Base-by-base conservation (phyloP, 768 basidiomycete genomes). In the Psilocybe azurescens region DNA sequence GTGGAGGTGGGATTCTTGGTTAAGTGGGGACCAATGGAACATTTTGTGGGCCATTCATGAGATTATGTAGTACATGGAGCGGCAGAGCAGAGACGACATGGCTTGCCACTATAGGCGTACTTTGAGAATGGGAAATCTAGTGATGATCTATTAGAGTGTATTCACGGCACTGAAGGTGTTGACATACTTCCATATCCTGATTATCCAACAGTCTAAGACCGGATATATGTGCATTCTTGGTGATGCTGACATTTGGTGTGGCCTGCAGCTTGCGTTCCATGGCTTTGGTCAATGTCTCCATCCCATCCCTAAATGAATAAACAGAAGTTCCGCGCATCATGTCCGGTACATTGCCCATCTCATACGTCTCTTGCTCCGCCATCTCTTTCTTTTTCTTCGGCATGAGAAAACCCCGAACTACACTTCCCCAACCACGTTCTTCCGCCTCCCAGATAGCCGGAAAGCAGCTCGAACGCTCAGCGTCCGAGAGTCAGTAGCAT, bases 51-150 rank as follows among this genome's bases (percentile, higher is more conserved):
- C 14, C 38, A 44, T 44, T 13, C 5, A 90, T 72, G 53, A 86
- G 62, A 30, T 68, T 41, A 44, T 79, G 67, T 18, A 93, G 75
- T 41, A 77, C 64, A n/a, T 83, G 81, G n/a, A 90, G 83, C 11
- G 91, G 85, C 7, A 97, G 72, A 0, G 94, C 81, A 3, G 95
- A 95, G 55, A 97, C 86, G 63, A 95, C 73, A 67, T 94, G 90
- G 0, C 89, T 83, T 10, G 87, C 79, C 49, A 64, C 49, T 67
- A 69, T 36, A 81, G 67, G 18, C 18, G 63, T 20, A 16, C 63
- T 62, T 9, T 24, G 48, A 5, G 72, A 64, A 59, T 63, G 67
- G 11, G 62, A 60, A 14, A 71, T 59, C 72, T 73, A 36, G 51
- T 41, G 46, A 59, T 3, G 58, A 24, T 24, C 24, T n/a, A 36